Percentiles rank a stretch among this genome's conserved stretches.
Evolutionary conservation across 78 protist genomes (phyloP).

Genomic region (Reticulomyxa filosa): DNA sequence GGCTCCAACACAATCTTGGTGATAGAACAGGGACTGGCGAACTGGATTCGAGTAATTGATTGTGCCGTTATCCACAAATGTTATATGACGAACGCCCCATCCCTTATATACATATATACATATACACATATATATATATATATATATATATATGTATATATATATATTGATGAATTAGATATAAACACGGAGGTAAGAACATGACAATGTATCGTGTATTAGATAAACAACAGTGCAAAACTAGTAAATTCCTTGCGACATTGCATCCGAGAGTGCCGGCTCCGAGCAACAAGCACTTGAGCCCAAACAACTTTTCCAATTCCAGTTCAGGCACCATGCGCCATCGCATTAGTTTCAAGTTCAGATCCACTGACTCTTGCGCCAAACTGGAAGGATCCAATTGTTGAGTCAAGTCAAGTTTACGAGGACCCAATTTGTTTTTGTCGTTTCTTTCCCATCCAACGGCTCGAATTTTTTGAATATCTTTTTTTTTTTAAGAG

Average conservation of each 20-base stretch:
- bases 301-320: conserved; percentile 34
- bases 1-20: conserved; percentile 43
- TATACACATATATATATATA: no score
- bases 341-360: conserved; percentile 92
- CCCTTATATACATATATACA: no score
- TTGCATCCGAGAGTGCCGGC: conserved; percentile 96
- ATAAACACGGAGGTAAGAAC: neutral
- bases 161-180: no score
- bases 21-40: conserved; percentile 66
- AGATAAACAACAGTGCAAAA: conserved; percentile 2
- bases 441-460: conserved; percentile 66
- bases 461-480: no score
- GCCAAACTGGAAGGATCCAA: conserved; percentile 32
- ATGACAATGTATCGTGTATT: neutral
- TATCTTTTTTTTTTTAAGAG: no score
- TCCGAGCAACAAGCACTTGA: conserved; percentile 75
- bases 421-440: conserved; percentile 42
- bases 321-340: conserved; percentile 68
- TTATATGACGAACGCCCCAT: conserved; percentile 82
- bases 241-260: conserved; percentile 72
- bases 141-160: no score
- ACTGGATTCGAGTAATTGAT: conserved; percentile 84
- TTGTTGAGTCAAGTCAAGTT: conserved; percentile 21
- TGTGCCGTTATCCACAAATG: conserved; percentile 67
- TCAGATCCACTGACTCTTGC: conserved; percentile 39